Conservation (phyloP, 768 basidiomycete genomes). For the Pleurotus tuber-regium region DNA sequence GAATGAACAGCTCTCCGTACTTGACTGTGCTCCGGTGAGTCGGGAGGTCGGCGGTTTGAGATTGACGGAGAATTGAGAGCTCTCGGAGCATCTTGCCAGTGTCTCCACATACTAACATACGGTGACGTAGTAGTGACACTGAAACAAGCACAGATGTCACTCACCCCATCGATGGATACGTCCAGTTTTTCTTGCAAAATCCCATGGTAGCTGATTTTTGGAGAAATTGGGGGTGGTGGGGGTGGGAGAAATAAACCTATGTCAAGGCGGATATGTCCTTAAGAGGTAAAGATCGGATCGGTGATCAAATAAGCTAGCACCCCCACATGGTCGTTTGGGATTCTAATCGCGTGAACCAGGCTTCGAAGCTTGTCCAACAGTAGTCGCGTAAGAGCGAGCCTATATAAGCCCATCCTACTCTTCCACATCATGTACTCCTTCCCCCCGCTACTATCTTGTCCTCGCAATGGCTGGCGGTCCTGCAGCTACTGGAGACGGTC, state of each 20-base stretch:
- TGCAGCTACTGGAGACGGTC: constrained; percentile 27
- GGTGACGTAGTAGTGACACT: too few species aligned
- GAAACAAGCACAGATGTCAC: not conserved
- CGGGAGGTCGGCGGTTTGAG: too few species aligned
- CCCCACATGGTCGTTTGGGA: constrained; percentile 3
- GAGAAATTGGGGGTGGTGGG: constrained; percentile 8
- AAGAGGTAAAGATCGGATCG: not conserved
- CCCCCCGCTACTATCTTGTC: constrained; percentile 12
- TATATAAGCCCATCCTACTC: constrained; percentile 3
- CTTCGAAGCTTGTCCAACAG: constrained; percentile 1
- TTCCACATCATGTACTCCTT: constrained; percentile 7
- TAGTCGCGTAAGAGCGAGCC: not conserved
- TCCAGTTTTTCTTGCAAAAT: constrained; percentile 4
- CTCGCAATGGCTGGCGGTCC: constrained; percentile 40
- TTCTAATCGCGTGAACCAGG: constrained; percentile 9
- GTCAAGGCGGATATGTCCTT: not conserved
- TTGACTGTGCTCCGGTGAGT: too few species aligned
- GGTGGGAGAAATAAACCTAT: constrained; percentile 1
- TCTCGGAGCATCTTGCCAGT: too few species aligned
- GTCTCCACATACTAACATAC: too few species aligned
- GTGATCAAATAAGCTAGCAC: not conserved
- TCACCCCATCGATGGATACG: constrained; percentile 6
- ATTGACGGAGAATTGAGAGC: too few species aligned
- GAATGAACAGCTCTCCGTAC: too few species aligned
- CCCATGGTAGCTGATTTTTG: constrained; percentile 8